Evolutionary conservation across 768 basidiomycete genomes (phyloP), one percentile per base, ranked within the genome.

Genomic region (Podaxis sp.): DNA sequence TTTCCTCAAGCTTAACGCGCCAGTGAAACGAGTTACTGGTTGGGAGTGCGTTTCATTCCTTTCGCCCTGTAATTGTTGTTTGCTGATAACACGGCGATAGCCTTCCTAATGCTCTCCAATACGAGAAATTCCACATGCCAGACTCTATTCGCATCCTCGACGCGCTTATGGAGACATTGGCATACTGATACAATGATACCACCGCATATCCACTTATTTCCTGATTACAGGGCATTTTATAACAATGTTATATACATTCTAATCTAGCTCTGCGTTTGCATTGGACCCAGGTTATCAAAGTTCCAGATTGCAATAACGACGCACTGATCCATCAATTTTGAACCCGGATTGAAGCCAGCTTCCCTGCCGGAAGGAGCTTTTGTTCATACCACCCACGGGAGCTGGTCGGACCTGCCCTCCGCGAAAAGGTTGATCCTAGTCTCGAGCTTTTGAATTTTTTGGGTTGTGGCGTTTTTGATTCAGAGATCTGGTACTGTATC

Each of bases 111-210:
- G 90, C 86, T 39, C 77, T 97, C 66, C 88, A 90, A 61, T 97
- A 86, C 68, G 95, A 98, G 78, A 95, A 93, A 75, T 96, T 97
- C 75, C 87, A 90, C 75, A 87, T 95, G 68, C 95, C 95, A 0
- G 95, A 97, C 71, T 80, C 89, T 2, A 80, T 98, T 65, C 83
- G 94, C 56, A 79, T 97, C 44, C 72, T 95, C 63, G 95, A 96
- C 70, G 90, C 87, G 24, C 77, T 96, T 11, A 80, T 96, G 53
- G 91, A 95, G 73, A 95, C 94, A 2, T 78, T 96, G 68, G 74
- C 81, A 28, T 96, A 88, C 73, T 93, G 24, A 60, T 66, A 61
- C 56, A 44, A 26, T 51, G 24, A 57, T 46, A 57, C 42, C 46
- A 58, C 40, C n/a, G 12, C 19, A 58, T 61, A 59, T 36, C 30